A percentile compares a stretch with the other conserved stretches of the same genome.
Conservation (phyloP, 352 stramenopile genomes). For the Globisporangium echinulatum region DNA sequence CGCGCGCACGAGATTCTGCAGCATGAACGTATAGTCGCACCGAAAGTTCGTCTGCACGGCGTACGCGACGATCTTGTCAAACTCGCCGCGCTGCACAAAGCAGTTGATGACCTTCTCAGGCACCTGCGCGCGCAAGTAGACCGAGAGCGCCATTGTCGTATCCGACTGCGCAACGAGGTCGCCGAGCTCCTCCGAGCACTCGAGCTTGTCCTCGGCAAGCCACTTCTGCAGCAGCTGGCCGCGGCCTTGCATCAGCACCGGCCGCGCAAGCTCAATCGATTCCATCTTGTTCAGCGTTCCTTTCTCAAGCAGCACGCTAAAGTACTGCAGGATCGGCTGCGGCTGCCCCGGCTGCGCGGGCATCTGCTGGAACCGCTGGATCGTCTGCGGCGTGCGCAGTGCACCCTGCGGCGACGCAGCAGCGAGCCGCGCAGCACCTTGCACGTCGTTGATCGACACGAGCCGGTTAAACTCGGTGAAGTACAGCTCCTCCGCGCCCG, state of each 20-base stretch:
- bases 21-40: slow-evolving; percentile 99
- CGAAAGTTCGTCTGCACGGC: slow-evolving; percentile 95
- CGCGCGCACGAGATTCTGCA: slow-evolving; percentile 98
- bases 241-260: slow-evolving; percentile 96
- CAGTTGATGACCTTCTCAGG: slow-evolving; percentile 99
- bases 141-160: slow-evolving; percentile 96
- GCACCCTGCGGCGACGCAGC: slow-evolving; percentile 87
- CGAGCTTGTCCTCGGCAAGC: slow-evolving; percentile 99
- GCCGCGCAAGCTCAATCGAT: slow-evolving; percentile 97
- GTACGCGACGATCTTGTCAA: slow-evolving; percentile 98
- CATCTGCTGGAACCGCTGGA: slow-evolving; percentile 98
- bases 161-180: slow-evolving; percentile 95
- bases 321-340: slow-evolving; percentile 99
- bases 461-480: slow-evolving; percentile 97
- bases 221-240: slow-evolving; percentile 99
- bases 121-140: slow-evolving; percentile 97
- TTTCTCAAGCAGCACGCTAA: slow-evolving; percentile 97
- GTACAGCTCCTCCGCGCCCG: slow-evolving; percentile 98
- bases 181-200: slow-evolving; percentile 96
- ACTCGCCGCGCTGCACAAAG: slow-evolving; percentile 98
- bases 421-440: slow-evolving; percentile 84
- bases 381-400: slow-evolving; percentile 97
- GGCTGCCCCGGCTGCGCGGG: slow-evolving; percentile 94
- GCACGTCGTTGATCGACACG: slow-evolving; percentile 75
- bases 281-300: slow-evolving; percentile 99